Percentiles rank a stretch among this genome's conserved stretches.
Conservation (phyloP, 139 green algal genomes). For the Chlorella vulgaris region DNA sequence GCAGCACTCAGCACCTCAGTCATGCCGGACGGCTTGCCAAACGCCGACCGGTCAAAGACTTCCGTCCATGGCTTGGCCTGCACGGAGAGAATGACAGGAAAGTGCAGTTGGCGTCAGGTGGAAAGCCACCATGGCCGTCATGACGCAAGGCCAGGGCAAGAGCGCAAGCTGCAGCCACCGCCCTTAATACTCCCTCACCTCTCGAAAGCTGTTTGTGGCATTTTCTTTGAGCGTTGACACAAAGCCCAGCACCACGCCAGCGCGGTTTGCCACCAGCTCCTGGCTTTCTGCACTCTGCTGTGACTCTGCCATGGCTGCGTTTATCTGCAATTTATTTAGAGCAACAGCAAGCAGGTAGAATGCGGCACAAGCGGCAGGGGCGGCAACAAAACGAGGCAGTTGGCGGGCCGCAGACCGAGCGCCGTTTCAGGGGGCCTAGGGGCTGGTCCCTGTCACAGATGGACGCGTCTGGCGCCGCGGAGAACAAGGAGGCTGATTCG, state of each 20-base stretch:
- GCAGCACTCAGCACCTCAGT: slow-evolving; percentile 61
- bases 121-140: too few relatives aligned
- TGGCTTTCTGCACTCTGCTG: neutral
- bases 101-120: neutral
- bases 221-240: slow-evolving; percentile 38
- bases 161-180: neutral
- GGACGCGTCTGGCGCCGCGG: too few relatives aligned
- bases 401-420: too few relatives aligned
- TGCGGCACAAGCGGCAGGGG: too few relatives aligned
- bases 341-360: too few relatives aligned
- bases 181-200: slow-evolving; percentile 7
- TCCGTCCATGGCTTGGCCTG: slow-evolving; percentile 93
- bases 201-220: slow-evolving; percentile 34
- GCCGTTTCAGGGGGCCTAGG: too few relatives aligned
- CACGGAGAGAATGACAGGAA: neutral
- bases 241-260: slow-evolving; percentile 4
- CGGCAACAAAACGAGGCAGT: too few relatives aligned
- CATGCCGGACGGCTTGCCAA: slow-evolving; percentile 77
- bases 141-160: neutral
- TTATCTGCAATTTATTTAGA: neutral
- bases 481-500: too few relatives aligned
- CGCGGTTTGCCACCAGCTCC: neutral
- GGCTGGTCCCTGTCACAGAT: too few relatives aligned
- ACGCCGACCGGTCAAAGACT: slow-evolving; percentile 77
- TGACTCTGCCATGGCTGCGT: neutral